Percentiles rank a stretch among this genome's conserved stretches.
These are phyloP conservation scores for Dipodascus geniculatus DNA, from an alignment of 805 yeast species.

Conservation along the genomic window DNA sequence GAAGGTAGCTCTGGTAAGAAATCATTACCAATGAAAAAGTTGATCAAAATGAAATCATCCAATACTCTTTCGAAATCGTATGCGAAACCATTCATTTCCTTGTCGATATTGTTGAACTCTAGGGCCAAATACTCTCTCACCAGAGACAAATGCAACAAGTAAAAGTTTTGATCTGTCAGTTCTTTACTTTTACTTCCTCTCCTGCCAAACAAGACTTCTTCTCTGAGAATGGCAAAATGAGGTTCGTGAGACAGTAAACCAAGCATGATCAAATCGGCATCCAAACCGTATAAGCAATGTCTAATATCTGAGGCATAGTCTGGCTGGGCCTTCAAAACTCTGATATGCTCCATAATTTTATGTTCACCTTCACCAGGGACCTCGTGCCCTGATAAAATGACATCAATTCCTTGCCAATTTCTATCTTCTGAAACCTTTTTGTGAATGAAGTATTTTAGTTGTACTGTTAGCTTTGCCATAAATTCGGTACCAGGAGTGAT, in stretches of 20 bases:
- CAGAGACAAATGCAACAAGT: constrained; percentile 69
- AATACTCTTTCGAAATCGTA: constrained; percentile 80
- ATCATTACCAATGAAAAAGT: constrained; percentile 96
- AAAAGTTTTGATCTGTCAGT: constrained; percentile 71
- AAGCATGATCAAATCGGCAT: constrained; percentile 91
- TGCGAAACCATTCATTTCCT: constrained; percentile 45
- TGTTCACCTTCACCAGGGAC: constrained; percentile 99
- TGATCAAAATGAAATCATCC: constrained; percentile 84
- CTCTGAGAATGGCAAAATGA: constrained; percentile 89
- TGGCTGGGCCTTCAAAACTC: constrained; percentile 62
- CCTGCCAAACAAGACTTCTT: constrained; percentile 85
- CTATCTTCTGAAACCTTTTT: constrained; percentile 79
- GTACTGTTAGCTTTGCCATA: constrained; percentile 77
- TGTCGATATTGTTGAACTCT: constrained; percentile 60
- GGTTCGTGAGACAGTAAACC: constrained; percentile 90
- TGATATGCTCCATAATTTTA: constrained; percentile 86
- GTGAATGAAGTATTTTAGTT: constrained; percentile 77
- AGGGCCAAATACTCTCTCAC: constrained; percentile 84
- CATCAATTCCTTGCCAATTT: constrained; percentile 68
- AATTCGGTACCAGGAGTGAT: constrained; percentile 97
- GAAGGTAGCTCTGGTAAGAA: constrained; percentile 95
- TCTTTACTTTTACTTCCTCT: constrained; percentile 25
- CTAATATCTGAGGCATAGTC: constrained; percentile 69
- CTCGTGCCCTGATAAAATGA: constrained; percentile 83
- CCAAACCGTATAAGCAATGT: constrained; percentile 92